A percentile compares a stretch with the other conserved stretches of the same genome.
These are phyloP conservation scores for Jacaranda mimosifolia DNA, from an alignment of 257 asterid species.

Conservation along the genomic window DNA sequence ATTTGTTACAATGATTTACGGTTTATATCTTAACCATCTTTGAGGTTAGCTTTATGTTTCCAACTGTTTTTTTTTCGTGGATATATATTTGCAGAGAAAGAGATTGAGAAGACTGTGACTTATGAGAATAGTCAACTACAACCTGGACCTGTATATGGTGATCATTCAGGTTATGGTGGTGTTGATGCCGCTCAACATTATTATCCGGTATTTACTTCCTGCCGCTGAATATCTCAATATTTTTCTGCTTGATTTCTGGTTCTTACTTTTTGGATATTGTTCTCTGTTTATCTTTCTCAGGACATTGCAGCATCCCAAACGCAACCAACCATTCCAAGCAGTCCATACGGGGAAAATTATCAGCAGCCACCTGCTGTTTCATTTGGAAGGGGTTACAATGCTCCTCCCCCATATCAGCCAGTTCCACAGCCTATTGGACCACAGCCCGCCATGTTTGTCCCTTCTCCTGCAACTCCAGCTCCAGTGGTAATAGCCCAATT, in stretches of 20 bases:
- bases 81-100: conserved; percentile 61
- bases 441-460: conserved; percentile 78
- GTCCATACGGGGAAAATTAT: conserved; percentile 67
- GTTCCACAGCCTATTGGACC: conserved; percentile 56
- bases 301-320: conserved; percentile 57
- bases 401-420: conserved; percentile 67
- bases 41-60: conserved; percentile 29
- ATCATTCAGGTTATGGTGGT: conserved; percentile 63
- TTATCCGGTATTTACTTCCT: conserved; percentile 58
- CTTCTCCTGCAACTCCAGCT: conserved; percentile 69
- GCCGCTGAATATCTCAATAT: conserved; percentile 22
- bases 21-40: conserved; percentile 16
- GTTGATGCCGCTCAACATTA: conserved; percentile 66
- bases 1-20: conserved; percentile 24
- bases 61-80: conserved; percentile 14
- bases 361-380: conserved; percentile 63
- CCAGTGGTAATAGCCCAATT: conserved; percentile 53
- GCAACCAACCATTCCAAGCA: conserved; percentile 58
- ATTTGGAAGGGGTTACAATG: conserved; percentile 53
- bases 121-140: conserved; percentile 56
- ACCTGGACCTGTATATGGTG: conserved; percentile 54
- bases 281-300: conserved; percentile 49
- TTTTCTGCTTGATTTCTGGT: conserved; percentile 14
- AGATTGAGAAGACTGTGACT: conserved; percentile 49
- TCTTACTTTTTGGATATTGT: conserved; percentile 20